Evolutionary conservation across 768 basidiomycete genomes (phyloP), one percentile per base, ranked within the genome.

Genomic region (Boletellus ananas): DNA sequence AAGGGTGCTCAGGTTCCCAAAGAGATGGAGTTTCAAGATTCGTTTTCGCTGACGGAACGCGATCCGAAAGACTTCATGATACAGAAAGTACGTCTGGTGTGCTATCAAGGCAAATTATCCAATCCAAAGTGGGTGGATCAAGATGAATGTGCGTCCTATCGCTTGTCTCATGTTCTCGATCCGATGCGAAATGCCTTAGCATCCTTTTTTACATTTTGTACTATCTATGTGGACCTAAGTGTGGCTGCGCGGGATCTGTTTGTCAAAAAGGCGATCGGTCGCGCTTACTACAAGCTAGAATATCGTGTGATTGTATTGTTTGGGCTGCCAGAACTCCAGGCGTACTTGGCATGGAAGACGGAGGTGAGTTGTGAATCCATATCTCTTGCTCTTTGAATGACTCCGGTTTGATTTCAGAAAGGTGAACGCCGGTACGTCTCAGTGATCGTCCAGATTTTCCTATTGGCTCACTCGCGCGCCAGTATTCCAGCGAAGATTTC

Each of bases 111-210:
- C 7, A n/a, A 2, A 17, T 8, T 54, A 31, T 25, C 49, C 6
- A 9, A 54, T 8, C 57, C 56, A 2, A 21, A 39, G 34, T 58
- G 57, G 57, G 33, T 58, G 21, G 57, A 58, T 40, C 45, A 54
- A 40, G 57, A 58, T 33, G 17, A 6, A 50, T 18, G 56, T n/a
- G 10, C 39, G 49, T 44, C 38, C n/a, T 33, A 2, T 13, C 29
- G 9, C 27, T 5, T 6, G 4, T 4, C 16, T 34, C 10, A 7
- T 16, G 29, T 20, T 18, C 3, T 3, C 12, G 17, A 31, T 36
- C 35, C 51, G 38, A 54, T 18, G 5, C 12, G 25, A 4, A 34
- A 1, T 3, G 18, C 16, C 23, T 3, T 16, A 58, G 57, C 34
- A 6, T 27, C 33, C 18, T 58, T 58, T 27, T 48, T 14, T 12